phyloP scores from a whole-genome alignment of 306 rosid genomes.

The Cyclanthera cordifolia region DNA sequence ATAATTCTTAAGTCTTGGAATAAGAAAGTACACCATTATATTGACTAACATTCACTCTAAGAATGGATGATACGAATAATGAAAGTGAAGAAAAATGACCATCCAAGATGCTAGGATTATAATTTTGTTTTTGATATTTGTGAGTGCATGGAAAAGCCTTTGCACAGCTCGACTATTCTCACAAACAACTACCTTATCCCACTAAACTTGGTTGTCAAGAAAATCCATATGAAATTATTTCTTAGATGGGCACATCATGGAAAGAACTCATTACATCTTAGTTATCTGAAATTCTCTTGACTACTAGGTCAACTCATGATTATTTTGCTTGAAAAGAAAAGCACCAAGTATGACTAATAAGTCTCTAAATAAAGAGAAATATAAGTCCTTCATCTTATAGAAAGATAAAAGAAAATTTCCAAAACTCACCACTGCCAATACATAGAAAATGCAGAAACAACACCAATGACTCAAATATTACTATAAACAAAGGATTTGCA shows the following conservation, averaged over 20 bases:
- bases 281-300: no score
- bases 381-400: background rate
- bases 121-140: background rate
- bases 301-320: no score
- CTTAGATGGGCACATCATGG: no score
- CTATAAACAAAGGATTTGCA: background rate
- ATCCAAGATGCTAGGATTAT: background rate
- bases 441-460: background rate
- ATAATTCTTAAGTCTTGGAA: background rate
- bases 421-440: background rate
- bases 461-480: background rate
- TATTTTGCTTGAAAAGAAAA: background rate
- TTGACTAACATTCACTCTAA: background rate
- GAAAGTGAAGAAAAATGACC: background rate
- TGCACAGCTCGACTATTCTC: no score
- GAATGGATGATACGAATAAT: background rate
- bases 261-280: no score
- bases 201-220: background rate
- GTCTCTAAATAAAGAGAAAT: background rate
- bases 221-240: no score
- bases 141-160: no score
- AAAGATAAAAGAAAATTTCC: background rate
- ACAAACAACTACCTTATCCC: background rate
- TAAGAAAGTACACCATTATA: background rate
- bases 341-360: background rate